phyloP scores from a whole-genome alignment of 2,329 filamentous ascomycete genomes.

The Tolypocladium ovalisporum region DNA sequence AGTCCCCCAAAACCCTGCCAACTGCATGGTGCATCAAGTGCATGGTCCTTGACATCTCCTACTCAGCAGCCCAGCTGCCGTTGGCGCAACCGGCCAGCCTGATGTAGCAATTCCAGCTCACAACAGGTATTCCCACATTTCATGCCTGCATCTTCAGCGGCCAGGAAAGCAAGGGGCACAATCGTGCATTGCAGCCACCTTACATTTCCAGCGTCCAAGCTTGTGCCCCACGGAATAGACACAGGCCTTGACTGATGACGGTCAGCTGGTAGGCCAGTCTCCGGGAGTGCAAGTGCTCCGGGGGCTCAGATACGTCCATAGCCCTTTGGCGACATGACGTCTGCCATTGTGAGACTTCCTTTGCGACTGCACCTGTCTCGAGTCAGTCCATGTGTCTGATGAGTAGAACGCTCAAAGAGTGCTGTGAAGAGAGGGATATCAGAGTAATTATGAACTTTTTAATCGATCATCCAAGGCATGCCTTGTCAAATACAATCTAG shows the following conservation, averaged over 20 bases:
- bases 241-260: not conserved
- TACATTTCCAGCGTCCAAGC: not conserved
- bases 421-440: constrained; percentile 5
- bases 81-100: not conserved
- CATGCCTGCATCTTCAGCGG: not conserved
- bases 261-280: not conserved
- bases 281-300: not conserved
- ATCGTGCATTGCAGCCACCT: not conserved
- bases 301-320: not conserved
- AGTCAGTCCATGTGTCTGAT: not conserved
- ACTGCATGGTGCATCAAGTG: not conserved
- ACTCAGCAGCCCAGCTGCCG: no score
- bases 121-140: not conserved
- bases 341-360: not conserved
- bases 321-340: not conserved
- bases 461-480: constrained; percentile 21
- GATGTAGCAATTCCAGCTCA: not conserved
- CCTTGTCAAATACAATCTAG: constrained; percentile 38
- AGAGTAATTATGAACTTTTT: constrained; percentile 20
- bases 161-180: not conserved
- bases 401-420: not conserved
- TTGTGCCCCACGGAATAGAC: not conserved
- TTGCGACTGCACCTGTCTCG: not conserved
- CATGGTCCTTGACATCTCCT: not conserved
- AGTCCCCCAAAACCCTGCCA: not conserved